Conservation (phyloP, 106 monocot species). For the Dioscorea zingiberensis region DNA sequence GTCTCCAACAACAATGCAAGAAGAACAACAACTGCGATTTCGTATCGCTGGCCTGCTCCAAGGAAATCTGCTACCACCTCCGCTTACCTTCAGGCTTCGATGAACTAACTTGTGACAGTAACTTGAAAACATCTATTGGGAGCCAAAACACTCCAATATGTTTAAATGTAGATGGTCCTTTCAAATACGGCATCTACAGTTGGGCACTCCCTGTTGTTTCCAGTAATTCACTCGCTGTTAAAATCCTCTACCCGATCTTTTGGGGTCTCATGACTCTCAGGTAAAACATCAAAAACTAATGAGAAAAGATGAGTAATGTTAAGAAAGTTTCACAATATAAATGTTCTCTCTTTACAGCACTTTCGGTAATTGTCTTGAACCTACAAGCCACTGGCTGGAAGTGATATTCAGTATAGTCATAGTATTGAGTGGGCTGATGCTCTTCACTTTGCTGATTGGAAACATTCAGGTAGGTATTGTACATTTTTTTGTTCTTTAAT, state of each 20-base stretch:
- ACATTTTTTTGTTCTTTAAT: background rate
- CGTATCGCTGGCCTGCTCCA: too few relatives aligned
- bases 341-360: conserved; percentile 37
- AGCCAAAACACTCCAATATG: conserved; percentile 35
- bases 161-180: conserved; percentile 49
- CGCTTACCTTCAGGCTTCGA: too few relatives aligned
- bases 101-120: too few relatives aligned
- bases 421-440: conserved; percentile 69
- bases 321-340: too few relatives aligned
- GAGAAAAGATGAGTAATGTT: too few relatives aligned
- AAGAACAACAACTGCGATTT: conserved; percentile 42
- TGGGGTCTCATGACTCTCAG: conserved; percentile 98
- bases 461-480: conserved; percentile 74
- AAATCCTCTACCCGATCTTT: conserved; percentile 87
- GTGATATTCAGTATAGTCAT: conserved; percentile 84
- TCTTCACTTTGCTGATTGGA: conserved; percentile 89
- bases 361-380: conserved; percentile 82
- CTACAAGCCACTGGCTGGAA: conserved; percentile 90
- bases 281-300: conserved; percentile 16
- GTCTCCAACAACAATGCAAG: conserved; percentile 54
- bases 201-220: conserved; percentile 78
- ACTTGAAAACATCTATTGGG: conserved; percentile 11
- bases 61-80: too few relatives aligned
- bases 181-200: conserved; percentile 73
- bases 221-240: conserved; percentile 69